phyloP scores from a whole-genome alignment of 805 yeast species.

The Candida sphagnicola region DNA sequence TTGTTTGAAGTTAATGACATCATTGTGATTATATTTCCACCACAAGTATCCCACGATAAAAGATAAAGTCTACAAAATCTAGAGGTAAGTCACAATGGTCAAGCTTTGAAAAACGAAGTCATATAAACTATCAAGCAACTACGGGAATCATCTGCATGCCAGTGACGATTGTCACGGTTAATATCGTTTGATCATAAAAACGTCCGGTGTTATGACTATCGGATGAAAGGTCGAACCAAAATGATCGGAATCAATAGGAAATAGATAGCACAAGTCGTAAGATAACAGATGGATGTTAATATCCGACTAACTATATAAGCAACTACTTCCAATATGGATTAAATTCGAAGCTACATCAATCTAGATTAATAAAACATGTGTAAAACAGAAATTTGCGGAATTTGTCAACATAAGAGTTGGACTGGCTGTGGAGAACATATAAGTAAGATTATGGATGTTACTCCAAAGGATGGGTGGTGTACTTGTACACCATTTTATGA shows the following conservation, averaged over 20 bases:
- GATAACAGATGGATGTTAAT: background rate
- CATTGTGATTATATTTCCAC: too few species aligned
- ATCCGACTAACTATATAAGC: background rate
- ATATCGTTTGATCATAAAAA: too few species aligned
- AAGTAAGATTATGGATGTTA: conserved; percentile 48
- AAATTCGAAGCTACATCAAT: background rate
- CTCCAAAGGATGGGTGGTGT: conserved; percentile 50
- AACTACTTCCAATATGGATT: too few species aligned
- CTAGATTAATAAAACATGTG: conserved; percentile 22
- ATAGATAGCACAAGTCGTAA: conserved; percentile 1
- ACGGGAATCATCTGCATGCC: too few species aligned
- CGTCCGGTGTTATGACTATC: background rate
- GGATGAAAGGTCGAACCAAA: conserved; percentile 1
- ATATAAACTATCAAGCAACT: too few species aligned
- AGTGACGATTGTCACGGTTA: too few species aligned
- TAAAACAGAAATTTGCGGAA: conserved; percentile 33
- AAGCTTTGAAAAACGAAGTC: too few species aligned
- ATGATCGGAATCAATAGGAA: too few species aligned
- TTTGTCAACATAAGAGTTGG: conserved; percentile 55
- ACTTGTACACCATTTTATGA: conserved; percentile 47
- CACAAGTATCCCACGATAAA: too few species aligned
- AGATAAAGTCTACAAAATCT: too few species aligned
- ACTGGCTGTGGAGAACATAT: conserved; percentile 61
- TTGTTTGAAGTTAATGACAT: too few species aligned
- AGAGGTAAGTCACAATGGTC: too few species aligned